phyloP scores from a whole-genome alignment of 2,329 filamentous ascomycete genomes.

The Penicillium sp. region DNA sequence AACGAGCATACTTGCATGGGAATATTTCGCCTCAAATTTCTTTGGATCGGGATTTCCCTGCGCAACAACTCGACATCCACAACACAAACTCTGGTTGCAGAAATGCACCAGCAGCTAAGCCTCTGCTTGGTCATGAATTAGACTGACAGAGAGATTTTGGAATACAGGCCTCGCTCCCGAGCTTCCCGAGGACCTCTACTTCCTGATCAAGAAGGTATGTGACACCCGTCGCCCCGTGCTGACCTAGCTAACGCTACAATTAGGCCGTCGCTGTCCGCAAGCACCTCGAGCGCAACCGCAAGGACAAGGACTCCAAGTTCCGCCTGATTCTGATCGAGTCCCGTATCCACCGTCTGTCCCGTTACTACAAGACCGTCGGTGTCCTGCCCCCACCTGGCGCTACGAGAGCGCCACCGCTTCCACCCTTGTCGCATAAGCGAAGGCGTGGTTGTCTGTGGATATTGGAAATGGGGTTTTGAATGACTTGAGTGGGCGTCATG shows the following conservation, averaged over 20 bases:
- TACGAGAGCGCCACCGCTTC: conserved; percentile 97
- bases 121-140: conserved; percentile 72
- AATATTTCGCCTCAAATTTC: conserved; percentile 1
- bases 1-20: conserved; percentile 11
- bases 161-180: conserved; percentile 93
- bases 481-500: not conserved
- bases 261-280: conserved; percentile 97
- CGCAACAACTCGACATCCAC: conserved; percentile 5
- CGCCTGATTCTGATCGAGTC: conserved; percentile 99
- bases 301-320: conserved; percentile 99
- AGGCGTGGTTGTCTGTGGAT: conserved; percentile 22
- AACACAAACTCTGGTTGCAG: conserved; percentile 23
- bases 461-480: conserved; percentile 12
- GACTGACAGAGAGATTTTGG: conserved; percentile 85
- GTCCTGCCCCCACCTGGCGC: conserved; percentile 89
- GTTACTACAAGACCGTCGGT: conserved; percentile 98
- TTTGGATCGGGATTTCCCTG: not conserved
- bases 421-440: conserved; percentile 81
- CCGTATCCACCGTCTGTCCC: conserved; percentile 98
- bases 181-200: conserved; percentile 99
- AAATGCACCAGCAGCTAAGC: conserved; percentile 50
- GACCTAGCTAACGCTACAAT: conserved; percentile 4
- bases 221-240: too few relatives aligned
- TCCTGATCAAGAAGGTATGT: conserved; percentile 98
- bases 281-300: conserved; percentile 99